These are phyloP conservation scores for Trichoderma harzianum DNA, from an alignment of 2,329 filamentous ascomycete species.

Conservation along the genomic window DNA sequence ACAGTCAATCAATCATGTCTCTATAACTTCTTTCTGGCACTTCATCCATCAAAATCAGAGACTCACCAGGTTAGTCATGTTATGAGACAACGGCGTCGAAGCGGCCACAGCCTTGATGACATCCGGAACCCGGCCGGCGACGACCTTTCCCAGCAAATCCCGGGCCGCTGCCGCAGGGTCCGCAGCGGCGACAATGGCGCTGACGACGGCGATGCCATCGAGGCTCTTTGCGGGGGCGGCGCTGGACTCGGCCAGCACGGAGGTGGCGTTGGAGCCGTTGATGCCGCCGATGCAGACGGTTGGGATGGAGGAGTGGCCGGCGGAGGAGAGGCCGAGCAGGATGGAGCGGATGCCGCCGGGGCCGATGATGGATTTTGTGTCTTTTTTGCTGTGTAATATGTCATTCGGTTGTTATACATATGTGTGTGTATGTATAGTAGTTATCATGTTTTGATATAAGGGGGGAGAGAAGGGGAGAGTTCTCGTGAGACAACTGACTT, in stretches of 20 bases:
- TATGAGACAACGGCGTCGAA: conserved; percentile 75
- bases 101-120: conserved; percentile 60
- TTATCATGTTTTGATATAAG: neutral
- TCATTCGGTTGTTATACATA: neutral
- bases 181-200: conserved; percentile 73
- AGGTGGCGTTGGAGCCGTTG: conserved; percentile 70
- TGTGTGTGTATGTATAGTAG: neutral
- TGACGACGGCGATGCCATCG: conserved; percentile 83
- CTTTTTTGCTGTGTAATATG: conserved; percentile 66
- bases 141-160: conserved; percentile 46
- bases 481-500: conserved; percentile 32
- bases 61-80: conserved; percentile 85
- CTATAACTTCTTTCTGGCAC: no score
- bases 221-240: conserved; percentile 53
- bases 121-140: conserved; percentile 48
- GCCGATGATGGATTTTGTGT: conserved; percentile 67
- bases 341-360: conserved; percentile 53
- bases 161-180: conserved; percentile 63
- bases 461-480: neutral
- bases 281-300: conserved; percentile 89
- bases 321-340: conserved; percentile 52
- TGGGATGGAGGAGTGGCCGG: conserved; percentile 44
- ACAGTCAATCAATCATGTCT: neutral
- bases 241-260: conserved; percentile 67
- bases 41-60: neutral